Conservation (phyloP, 306 rosid genomes). For the Pachyrhizus erosus region DNA sequence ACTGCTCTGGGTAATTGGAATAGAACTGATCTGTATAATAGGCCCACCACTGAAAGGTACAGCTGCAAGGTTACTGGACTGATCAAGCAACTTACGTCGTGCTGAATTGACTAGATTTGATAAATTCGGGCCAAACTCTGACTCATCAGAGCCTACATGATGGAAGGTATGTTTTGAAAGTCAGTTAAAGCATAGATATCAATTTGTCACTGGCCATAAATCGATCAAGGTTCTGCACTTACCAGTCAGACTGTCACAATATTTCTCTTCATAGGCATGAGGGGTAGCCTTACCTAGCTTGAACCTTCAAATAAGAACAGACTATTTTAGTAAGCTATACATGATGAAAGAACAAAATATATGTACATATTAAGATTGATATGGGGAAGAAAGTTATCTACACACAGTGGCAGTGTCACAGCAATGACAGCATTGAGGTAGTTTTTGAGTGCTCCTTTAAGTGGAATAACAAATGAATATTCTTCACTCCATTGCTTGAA, state of each 20-base stretch:
- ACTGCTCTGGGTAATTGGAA: slow-evolving; percentile 75
- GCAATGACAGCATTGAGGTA: slow-evolving; percentile 42
- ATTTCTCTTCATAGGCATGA: slow-evolving; percentile 42
- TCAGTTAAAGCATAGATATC: slow-evolving; percentile 22
- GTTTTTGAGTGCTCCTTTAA: slow-evolving; percentile 52
- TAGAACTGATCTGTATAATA: slow-evolving; percentile 47
- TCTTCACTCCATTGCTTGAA: slow-evolving; percentile 43
- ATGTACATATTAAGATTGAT: slow-evolving; percentile 32
- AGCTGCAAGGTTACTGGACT: slow-evolving; percentile 80
- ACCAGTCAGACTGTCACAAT: slow-evolving; percentile 52
- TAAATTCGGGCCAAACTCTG: slow-evolving; percentile 37
- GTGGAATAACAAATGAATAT: slow-evolving; percentile 43
- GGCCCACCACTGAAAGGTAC: slow-evolving; percentile 55
- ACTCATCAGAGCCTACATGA: slow-evolving; percentile 56
- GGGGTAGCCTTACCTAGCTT: slow-evolving; percentile 47
- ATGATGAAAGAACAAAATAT: slow-evolving; percentile 22
- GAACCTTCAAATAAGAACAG: slow-evolving; percentile 56
- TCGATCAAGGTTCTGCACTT: slow-evolving; percentile 51
- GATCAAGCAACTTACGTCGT: slow-evolving; percentile 77
- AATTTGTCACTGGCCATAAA: slow-evolving; percentile 35
- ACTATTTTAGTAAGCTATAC: slow-evolving; percentile 41
- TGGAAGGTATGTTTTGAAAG: slow-evolving; percentile 34
- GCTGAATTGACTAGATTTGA: slow-evolving; percentile 46
- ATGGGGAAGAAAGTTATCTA: slow-evolving; percentile 31
- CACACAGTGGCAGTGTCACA: slow-evolving; percentile 60